A percentile compares a stretch with the other conserved stretches of the same genome.
These are phyloP conservation scores for Naganishia kalamii DNA, from an alignment of 768 basidiomycete genomes.

Conservation along the genomic window DNA sequence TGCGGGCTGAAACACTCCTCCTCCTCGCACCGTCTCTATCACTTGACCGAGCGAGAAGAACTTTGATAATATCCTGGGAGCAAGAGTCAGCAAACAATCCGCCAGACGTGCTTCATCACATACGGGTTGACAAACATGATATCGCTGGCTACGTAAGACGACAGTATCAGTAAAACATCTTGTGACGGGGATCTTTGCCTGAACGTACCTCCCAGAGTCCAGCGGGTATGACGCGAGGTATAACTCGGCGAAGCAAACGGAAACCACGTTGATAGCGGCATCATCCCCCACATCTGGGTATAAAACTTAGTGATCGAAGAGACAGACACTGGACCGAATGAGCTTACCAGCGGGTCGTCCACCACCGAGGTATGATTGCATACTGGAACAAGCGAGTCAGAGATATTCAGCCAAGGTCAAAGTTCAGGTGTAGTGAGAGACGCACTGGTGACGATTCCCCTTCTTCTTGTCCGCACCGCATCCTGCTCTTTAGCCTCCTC, in stretches of 20 bases:
- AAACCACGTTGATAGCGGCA: conserved; percentile 62
- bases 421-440: conserved; percentile 15
- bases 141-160: conserved; percentile 59
- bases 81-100: conserved; percentile 22
- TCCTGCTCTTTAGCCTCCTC: not conserved
- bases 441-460: conserved; percentile 69
- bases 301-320: not conserved
- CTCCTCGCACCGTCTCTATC: conserved; percentile 84
- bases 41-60: conserved; percentile 89
- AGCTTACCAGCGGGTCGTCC: conserved; percentile 43
- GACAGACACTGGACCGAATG: too few relatives aligned
- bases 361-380: conserved; percentile 88
- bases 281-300: conserved; percentile 71
- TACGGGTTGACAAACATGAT: conserved; percentile 91
- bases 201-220: conserved; percentile 65
- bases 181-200: not conserved
- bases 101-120: conserved; percentile 40
- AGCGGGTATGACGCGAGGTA: conserved; percentile 50
- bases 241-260: conserved; percentile 50
- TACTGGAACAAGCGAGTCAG: conserved; percentile 52
- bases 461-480: conserved; percentile 51
- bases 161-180: not conserved
- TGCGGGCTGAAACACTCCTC: conserved; percentile 78
- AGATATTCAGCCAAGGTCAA: not conserved
- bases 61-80: conserved; percentile 62